phyloP scores from a whole-genome alignment of 345 rosid species.

The Ailanthus altissimus region DNA sequence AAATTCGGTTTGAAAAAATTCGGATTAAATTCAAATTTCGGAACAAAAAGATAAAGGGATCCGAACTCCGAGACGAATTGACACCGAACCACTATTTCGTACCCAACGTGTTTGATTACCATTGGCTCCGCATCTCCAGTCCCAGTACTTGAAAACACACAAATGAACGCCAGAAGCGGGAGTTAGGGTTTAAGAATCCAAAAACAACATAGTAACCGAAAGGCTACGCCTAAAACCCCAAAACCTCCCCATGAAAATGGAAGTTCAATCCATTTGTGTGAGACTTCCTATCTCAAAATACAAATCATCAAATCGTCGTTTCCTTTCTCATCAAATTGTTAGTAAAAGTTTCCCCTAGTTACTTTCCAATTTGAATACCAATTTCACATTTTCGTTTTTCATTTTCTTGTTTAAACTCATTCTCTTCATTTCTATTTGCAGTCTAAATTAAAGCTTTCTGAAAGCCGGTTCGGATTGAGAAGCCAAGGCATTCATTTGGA shows the following conservation, averaged over 20 bases:
- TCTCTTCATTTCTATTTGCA: conserved; percentile 24
- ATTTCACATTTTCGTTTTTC: not conserved
- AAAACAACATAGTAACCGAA: not conserved
- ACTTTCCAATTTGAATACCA: not conserved
- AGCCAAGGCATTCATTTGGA: conserved; percentile 19
- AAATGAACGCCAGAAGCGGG: too few species aligned
- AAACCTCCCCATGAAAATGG: conserved; percentile 37
- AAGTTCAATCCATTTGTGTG: conserved; percentile 47
- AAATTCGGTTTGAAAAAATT: too few species aligned
- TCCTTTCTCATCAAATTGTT: conserved; percentile 33
- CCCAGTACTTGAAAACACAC: not conserved
- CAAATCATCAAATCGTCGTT: conserved; percentile 22
- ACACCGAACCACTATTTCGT: too few species aligned
- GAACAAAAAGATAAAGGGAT: too few species aligned
- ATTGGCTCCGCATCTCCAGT: not conserved
- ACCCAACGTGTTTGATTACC: too few species aligned
- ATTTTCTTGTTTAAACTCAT: not conserved
- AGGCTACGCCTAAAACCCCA: conserved; percentile 33
- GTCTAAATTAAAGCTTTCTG: conserved; percentile 36
- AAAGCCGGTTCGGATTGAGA: conserved; percentile 26
- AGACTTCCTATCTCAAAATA: conserved; percentile 45
- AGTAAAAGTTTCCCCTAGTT: conserved; percentile 22
- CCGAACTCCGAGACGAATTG: too few species aligned
- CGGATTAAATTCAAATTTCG: too few species aligned
- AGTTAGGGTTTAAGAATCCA: conserved; percentile 38